phyloP scores from a whole-genome alignment of 805 yeast species.

The Allodekkera sacchari region DNA sequence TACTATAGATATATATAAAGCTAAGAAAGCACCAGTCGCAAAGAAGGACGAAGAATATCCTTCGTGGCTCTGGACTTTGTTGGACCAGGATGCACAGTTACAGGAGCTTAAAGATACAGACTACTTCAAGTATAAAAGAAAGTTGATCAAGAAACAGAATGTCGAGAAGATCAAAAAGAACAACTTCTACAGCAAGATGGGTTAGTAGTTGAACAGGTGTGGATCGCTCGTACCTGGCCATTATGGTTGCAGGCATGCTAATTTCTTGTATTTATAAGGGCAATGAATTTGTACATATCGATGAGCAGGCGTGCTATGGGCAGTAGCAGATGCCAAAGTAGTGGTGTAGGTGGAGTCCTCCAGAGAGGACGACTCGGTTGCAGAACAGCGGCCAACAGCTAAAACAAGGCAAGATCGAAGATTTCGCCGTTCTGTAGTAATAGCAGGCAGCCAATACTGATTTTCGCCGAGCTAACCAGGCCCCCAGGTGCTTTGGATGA shows the following conservation, averaged over 20 bases:
- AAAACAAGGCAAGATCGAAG: no score
- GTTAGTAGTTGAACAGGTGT: constrained; percentile 3
- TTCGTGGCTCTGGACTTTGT: constrained; percentile 84
- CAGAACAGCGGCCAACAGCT: no score
- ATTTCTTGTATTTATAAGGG: no score
- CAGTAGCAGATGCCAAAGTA: background rate
- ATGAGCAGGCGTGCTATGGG: no score
- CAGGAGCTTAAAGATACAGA: constrained; percentile 43
- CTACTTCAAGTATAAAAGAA: constrained; percentile 62
- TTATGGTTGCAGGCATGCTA: no score
- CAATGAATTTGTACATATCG: no score
- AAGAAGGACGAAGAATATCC: constrained; percentile 86
- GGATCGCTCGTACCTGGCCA: no score
- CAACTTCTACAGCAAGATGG: constrained; percentile 64
- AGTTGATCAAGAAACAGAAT: constrained; percentile 58
- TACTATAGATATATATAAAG: constrained; percentile 65
- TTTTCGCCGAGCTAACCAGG: no score
- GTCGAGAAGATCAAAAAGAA: constrained; percentile 64
- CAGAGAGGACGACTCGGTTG: no score
- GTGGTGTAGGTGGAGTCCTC: background rate
- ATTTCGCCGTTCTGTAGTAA: no score
- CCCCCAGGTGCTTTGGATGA: no score
- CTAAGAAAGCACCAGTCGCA: constrained; percentile 85
- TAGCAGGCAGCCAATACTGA: no score
- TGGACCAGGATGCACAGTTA: constrained; percentile 58